Conservation (phyloP, 192 early-diverging fungal species). For the Mortierella claussenii region DNA sequence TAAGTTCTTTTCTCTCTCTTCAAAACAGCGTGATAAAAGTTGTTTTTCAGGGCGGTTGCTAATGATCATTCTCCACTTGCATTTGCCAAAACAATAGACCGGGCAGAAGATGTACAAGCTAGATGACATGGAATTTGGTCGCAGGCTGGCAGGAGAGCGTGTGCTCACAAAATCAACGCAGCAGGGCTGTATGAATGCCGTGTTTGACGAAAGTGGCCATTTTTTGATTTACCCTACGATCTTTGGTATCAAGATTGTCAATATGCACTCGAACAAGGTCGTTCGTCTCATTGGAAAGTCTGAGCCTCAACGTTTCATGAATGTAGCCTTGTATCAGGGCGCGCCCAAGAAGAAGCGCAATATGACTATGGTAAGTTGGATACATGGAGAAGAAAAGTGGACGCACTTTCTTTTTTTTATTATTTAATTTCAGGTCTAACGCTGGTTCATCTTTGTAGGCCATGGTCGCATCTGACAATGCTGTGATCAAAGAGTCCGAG, state of each 20-base stretch:
- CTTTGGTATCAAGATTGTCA: slow-evolving; percentile 95
- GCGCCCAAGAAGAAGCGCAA: slow-evolving; percentile 83
- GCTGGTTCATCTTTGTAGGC: slow-evolving; percentile 52
- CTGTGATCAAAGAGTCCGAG: slow-evolving; percentile 73
- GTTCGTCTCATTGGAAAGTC: slow-evolving; percentile 87
- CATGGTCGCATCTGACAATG: slow-evolving; percentile 90
- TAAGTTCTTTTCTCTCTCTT: background rate
- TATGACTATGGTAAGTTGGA: slow-evolving; percentile 68
- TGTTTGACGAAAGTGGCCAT: slow-evolving; percentile 92
- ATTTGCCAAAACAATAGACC: slow-evolving; percentile 53
- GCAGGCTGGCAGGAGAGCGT: slow-evolving; percentile 87
- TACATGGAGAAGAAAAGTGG: background rate
- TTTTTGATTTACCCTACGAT: slow-evolving; percentile 94
- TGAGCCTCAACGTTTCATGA: slow-evolving; percentile 91
- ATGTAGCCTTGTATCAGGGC: slow-evolving; percentile 91
- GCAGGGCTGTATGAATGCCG: slow-evolving; percentile 73
- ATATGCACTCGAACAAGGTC: slow-evolving; percentile 87
- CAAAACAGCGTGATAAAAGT: background rate
- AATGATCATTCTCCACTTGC: slow-evolving; percentile 3
- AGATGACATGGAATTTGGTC: slow-evolving; percentile 99
- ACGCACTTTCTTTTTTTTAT: slow-evolving; percentile 6
- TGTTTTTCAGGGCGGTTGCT: background rate
- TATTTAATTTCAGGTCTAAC: background rate
- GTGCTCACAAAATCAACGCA: slow-evolving; percentile 85
- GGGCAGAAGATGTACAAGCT: slow-evolving; percentile 79